A percentile compares a stretch with the other conserved stretches of the same genome.
phyloP scores from a whole-genome alignment of 495 filamentous ascomycete species.

The Aspergillus sparsus region DNA sequence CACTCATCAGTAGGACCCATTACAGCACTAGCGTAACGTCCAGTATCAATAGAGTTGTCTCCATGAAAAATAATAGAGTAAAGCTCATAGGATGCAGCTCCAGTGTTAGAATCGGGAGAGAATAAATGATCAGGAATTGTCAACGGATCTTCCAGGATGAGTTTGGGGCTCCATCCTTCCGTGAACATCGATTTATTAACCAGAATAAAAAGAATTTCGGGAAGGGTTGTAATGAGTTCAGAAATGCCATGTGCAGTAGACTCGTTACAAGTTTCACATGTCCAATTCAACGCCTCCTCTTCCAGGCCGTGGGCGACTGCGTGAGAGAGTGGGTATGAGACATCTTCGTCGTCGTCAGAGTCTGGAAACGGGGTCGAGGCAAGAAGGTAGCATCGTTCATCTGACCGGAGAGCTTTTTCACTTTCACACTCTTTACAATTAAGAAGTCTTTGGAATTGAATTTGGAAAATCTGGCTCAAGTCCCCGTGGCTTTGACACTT shows the following conservation, averaged over 20 bases:
- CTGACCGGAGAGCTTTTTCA: neutral
- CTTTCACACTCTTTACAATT: conserved; percentile 7
- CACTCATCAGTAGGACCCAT: conserved; percentile 29
- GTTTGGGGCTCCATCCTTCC: neutral
- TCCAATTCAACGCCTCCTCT: neutral
- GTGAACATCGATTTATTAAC: conserved; percentile 7
- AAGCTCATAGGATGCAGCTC: conserved; percentile 30
- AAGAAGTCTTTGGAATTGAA: conserved; percentile 5
- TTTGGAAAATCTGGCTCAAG: conserved; percentile 6
- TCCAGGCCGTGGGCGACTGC: conserved; percentile 7
- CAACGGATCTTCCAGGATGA: conserved; percentile 9
- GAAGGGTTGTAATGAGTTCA: conserved; percentile 5
- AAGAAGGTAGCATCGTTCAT: conserved; percentile 3
- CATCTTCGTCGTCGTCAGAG: neutral
- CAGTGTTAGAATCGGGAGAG: neutral
- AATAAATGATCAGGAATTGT: conserved; percentile 8
- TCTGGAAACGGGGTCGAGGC: conserved; percentile 1
- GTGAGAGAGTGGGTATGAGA: conserved; percentile 6
- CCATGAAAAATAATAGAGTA: conserved; percentile 33
- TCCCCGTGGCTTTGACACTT: neutral
- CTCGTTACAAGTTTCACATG: conserved; percentile 4
- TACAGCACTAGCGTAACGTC: conserved; percentile 35
- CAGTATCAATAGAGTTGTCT: conserved; percentile 12
- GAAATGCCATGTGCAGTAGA: neutral
- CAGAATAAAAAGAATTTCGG: conserved; percentile 24